A percentile compares a stretch with the other conserved stretches of the same genome.
These are phyloP conservation scores for Suillus subalutaceus DNA, from an alignment of 768 basidiomycete genomes.

Conservation along the genomic window DNA sequence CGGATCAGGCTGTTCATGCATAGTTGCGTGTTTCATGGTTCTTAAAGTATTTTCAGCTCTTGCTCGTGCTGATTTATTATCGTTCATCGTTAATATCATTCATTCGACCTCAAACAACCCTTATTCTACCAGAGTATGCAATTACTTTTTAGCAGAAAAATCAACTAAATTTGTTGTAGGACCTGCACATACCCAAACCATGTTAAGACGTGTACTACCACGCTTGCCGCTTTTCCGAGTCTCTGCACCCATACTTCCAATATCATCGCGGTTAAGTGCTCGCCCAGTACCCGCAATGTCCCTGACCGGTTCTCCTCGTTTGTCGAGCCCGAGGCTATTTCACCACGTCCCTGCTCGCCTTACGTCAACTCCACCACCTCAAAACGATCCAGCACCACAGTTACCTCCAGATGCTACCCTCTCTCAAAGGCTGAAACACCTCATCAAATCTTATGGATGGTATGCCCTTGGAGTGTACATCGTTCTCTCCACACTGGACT, in stretches of 20 bases:
- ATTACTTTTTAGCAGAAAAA: background rate
- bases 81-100: background rate
- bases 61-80: background rate
- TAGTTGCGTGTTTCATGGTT: background rate
- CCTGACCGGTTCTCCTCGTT: constrained; percentile 33
- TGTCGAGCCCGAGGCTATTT: constrained; percentile 47
- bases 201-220: constrained; percentile 44
- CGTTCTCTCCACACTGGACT: constrained; percentile 74
- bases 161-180: background rate
- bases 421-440: constrained; percentile 73
- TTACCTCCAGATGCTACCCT: constrained; percentile 57
- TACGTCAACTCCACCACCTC: constrained; percentile 32
- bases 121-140: constrained; percentile 2
- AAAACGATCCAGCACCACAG: constrained; percentile 15
- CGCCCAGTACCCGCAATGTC: constrained; percentile 31
- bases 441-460: constrained; percentile 94
- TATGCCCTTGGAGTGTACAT: constrained; percentile 93
- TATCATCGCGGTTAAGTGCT: constrained; percentile 41
- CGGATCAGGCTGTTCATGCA: background rate
- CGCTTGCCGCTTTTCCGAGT: constrained; percentile 51
- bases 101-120: background rate
- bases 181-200: constrained; percentile 17
- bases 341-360: constrained; percentile 52
- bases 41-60: background rate
- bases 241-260: constrained; percentile 52